Evolutionary conservation across 2,329 filamentous ascomycete species (phyloP).

Genomic region (Domatiomyces catenatus): DNA sequence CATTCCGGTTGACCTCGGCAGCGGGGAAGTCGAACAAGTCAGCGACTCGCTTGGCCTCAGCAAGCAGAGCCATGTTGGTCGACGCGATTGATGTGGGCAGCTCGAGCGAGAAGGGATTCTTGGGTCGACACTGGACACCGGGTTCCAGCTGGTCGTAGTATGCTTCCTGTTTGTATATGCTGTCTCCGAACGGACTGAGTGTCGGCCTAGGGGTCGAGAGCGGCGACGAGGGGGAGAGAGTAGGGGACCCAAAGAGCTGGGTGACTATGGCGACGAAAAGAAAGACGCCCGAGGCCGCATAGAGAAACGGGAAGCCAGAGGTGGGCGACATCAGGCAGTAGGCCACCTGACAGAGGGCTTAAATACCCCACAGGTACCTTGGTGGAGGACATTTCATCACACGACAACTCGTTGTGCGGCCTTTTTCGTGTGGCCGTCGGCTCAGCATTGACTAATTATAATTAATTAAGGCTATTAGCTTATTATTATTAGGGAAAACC

Average conservation of each 20-base stretch:
- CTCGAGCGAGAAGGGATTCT: slow-evolving; percentile 14
- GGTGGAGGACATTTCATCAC: not conserved
- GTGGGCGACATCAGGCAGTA: slow-evolving; percentile 5
- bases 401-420: not conserved
- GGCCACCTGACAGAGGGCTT: not conserved
- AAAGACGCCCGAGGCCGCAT: slow-evolving; percentile 1
- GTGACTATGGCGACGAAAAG: not conserved
- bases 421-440: not conserved
- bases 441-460: too few species aligned
- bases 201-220: not conserved
- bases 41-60: slow-evolving; percentile 66
- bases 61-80: slow-evolving; percentile 29
- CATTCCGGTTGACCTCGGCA: slow-evolving; percentile 61
- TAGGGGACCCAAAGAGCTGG: not conserved
- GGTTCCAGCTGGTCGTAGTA: slow-evolving; percentile 17
- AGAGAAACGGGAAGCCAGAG: slow-evolving; percentile 9
- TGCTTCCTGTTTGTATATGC: slow-evolving; percentile 17
- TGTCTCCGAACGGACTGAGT: slow-evolving; percentile 15
- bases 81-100: slow-evolving; percentile 12
- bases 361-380: not conserved
- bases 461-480: not conserved
- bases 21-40: slow-evolving; percentile 73
- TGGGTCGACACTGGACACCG: slow-evolving; percentile 17
- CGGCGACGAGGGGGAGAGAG: not conserved
- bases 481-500: not conserved